These are phyloP conservation scores for Penicillium psychrofluorescens DNA, from an alignment of 495 filamentous ascomycete species.

Conservation along the genomic window DNA sequence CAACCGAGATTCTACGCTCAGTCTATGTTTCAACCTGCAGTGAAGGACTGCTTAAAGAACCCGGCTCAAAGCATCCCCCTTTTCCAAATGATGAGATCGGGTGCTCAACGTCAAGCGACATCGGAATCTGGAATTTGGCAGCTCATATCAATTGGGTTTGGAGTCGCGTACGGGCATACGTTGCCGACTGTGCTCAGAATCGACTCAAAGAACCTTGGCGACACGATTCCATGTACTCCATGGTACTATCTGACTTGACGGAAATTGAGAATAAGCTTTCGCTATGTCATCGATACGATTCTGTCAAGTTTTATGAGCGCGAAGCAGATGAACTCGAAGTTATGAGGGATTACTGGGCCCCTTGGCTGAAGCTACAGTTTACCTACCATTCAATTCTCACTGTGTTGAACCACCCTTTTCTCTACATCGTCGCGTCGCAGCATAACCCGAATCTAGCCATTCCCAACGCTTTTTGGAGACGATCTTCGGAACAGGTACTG, in stretches of 20 bases:
- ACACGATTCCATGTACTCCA: slow-evolving; percentile 39
- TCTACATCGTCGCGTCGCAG: slow-evolving; percentile 41
- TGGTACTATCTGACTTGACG: slow-evolving; percentile 35
- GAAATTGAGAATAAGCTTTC: slow-evolving; percentile 39
- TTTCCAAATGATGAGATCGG: slow-evolving; percentile 30
- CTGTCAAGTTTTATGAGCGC: slow-evolving; percentile 39
- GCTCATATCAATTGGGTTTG: slow-evolving; percentile 40
- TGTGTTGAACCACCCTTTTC: slow-evolving; percentile 39
- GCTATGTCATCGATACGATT: slow-evolving; percentile 39
- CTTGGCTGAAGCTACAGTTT: slow-evolving; percentile 41
- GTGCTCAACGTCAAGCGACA: slow-evolving; percentile 19
- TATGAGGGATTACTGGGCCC: slow-evolving; percentile 34
- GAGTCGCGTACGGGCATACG: slow-evolving; percentile 33
- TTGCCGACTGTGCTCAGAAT: slow-evolving; percentile 33
- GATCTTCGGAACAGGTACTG: slow-evolving; percentile 37
- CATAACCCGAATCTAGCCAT: slow-evolving; percentile 39
- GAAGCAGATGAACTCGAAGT: slow-evolving; percentile 25
- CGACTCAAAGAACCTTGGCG: slow-evolving; percentile 39
- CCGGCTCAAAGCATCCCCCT: slow-evolving; percentile 21
- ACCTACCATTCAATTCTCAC: slow-evolving; percentile 40
- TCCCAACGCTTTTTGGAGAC: slow-evolving; percentile 39
- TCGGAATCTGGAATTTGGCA: slow-evolving; percentile 36
- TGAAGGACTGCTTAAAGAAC: slow-evolving; percentile 9
- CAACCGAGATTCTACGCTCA: slow-evolving; percentile 24
- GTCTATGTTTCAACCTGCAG: slow-evolving; percentile 16